These are phyloP conservation scores for Xerocomus spinulosus DNA, from an alignment of 768 basidiomycete genomes.

Conservation along the genomic window DNA sequence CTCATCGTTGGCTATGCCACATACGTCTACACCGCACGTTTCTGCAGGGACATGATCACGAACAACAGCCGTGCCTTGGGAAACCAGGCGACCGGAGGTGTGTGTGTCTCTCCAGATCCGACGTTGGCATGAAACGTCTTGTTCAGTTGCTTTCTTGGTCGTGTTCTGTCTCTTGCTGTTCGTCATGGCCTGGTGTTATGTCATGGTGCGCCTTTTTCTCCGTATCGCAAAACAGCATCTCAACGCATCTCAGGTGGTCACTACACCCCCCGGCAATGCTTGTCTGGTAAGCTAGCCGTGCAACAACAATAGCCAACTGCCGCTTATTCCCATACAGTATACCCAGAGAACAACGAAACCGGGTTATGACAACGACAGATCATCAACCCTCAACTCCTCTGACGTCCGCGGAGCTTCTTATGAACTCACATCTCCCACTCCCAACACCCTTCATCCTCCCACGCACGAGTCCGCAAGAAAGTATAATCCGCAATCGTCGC, in stretches of 20 bases:
- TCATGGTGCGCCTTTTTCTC: slow-evolving; percentile 46
- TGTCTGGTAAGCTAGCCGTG: slow-evolving; percentile 50
- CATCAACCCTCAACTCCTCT: slow-evolving; percentile 4
- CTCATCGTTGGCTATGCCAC: slow-evolving; percentile 61
- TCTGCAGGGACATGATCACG: slow-evolving; percentile 69
- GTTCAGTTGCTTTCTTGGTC: slow-evolving; percentile 59
- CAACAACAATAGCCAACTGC: not conserved
- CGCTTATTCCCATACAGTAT: slow-evolving; percentile 20
- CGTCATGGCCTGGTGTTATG: slow-evolving; percentile 79
- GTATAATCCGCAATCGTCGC: slow-evolving; percentile 17
- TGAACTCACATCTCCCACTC: slow-evolving; percentile 21
- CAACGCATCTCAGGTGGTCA: slow-evolving; percentile 44
- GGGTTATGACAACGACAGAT: slow-evolving; percentile 17
- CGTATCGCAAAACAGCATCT: not conserved
- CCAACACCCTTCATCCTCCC: slow-evolving; percentile 1
- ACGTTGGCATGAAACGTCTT: slow-evolving; percentile 3
- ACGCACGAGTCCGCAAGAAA: slow-evolving; percentile 13
- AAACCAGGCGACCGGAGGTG: slow-evolving; percentile 57
- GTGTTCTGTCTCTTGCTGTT: slow-evolving; percentile 59
- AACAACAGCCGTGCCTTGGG: slow-evolving; percentile 40
- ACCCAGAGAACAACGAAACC: slow-evolving; percentile 20
- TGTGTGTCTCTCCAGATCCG: slow-evolving; percentile 33
- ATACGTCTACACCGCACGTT: slow-evolving; percentile 75
- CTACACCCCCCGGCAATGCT: slow-evolving; percentile 68
- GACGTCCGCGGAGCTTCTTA: slow-evolving; percentile 29